These are phyloP conservation scores for Ceratorhiza oryzae-sativae DNA, from an alignment of 1,284 basidiomycete species.

Conservation along the genomic window DNA sequence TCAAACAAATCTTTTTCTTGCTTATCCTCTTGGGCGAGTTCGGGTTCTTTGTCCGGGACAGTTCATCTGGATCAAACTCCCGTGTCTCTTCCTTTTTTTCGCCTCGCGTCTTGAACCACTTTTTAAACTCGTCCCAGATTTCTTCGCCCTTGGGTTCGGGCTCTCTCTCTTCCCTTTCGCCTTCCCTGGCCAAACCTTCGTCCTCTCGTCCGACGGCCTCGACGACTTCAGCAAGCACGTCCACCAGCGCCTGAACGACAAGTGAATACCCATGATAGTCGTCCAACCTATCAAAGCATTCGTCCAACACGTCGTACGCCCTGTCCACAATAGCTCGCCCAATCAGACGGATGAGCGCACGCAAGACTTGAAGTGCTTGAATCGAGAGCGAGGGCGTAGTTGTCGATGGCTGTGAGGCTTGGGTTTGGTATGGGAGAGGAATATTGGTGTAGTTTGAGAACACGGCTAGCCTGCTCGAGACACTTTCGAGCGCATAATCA, in stretches of 20 bases:
- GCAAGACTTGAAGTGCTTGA: constrained; percentile 80
- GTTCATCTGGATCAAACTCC: constrained; percentile 46
- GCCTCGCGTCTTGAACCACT: constrained; percentile 68
- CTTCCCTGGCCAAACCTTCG: constrained; percentile 46
- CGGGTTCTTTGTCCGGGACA: constrained; percentile 42
- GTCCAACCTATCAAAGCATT: constrained; percentile 92
- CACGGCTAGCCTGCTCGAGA: constrained; percentile 67
- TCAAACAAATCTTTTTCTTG: constrained; percentile 48
- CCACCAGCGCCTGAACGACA: constrained; percentile 85
- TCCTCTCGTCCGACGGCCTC: constrained; percentile 69
- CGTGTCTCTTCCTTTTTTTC: constrained; percentile 52
- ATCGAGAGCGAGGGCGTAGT: constrained; percentile 48
- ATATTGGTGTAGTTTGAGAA: constrained; percentile 66
- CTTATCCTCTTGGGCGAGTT: not conserved
- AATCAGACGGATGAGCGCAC: constrained; percentile 82
- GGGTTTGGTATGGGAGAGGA: constrained; percentile 41
- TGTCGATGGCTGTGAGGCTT: not conserved
- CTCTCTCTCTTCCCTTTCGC: constrained; percentile 43
- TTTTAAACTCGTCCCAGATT: constrained; percentile 59
- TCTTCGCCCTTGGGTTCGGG: constrained; percentile 47
- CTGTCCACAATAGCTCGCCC: constrained; percentile 83
- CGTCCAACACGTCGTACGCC: constrained; percentile 90
- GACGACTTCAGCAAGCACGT: constrained; percentile 81
- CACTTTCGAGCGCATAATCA: constrained; percentile 88
- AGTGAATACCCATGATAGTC: constrained; percentile 90